Percentiles rank a stretch among this genome's conserved stretches.
phyloP scores from a whole-genome alignment of 306 rosid species.

The Glycyrrhiza uralensis region DNA sequence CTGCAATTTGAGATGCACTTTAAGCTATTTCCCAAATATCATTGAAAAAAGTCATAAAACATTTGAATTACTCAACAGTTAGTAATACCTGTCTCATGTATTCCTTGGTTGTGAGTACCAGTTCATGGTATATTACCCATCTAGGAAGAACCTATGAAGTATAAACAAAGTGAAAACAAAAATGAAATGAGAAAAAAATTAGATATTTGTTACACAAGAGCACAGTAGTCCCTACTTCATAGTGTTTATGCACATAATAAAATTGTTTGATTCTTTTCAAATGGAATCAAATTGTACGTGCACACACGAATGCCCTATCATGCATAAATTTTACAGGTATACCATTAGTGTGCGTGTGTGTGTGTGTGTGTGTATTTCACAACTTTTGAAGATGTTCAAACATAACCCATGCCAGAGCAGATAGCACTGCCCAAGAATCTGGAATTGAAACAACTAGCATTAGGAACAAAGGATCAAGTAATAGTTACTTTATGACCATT shows the following conservation, averaged over 20 bases:
- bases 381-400: too few relatives aligned
- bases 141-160: slow-evolving; percentile 73
- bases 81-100: slow-evolving; percentile 85
- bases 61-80: background rate
- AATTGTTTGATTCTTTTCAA: background rate
- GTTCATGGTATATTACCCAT: slow-evolving; percentile 90
- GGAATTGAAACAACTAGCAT: background rate
- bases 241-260: background rate
- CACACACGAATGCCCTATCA: too few relatives aligned
- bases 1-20: slow-evolving; percentile 39
- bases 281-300: background rate
- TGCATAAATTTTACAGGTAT: too few relatives aligned
- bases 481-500: background rate
- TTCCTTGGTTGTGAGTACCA: slow-evolving; percentile 91
- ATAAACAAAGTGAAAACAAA: slow-evolving; percentile 1
- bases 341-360: too few relatives aligned
- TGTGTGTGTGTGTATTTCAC: too few relatives aligned
- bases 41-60: slow-evolving; percentile 5
- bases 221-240: background rate
- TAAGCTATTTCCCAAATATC: slow-evolving; percentile 21
- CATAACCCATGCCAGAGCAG: too few relatives aligned
- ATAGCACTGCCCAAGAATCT: too few relatives aligned
- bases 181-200: background rate
- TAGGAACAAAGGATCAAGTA: background rate
- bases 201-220: background rate